Percentiles rank a stretch among this genome's conserved stretches.
Evolutionary conservation across 2,329 filamentous ascomycete genomes (phyloP).

Genomic region (Cryphonectria radicalis): DNA sequence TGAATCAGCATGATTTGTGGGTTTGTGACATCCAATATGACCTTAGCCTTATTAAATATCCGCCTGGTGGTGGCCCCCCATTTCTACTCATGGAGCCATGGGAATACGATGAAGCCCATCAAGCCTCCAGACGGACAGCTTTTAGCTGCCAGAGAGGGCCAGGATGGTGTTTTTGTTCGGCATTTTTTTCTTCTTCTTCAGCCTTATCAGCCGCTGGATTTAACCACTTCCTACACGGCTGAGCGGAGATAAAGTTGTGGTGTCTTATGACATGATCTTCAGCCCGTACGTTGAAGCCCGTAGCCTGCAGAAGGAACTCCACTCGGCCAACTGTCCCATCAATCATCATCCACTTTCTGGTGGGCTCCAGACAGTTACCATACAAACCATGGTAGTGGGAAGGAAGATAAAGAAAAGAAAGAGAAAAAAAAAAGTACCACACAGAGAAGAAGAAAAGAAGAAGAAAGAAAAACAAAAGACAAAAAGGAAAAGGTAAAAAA

Average conservation of each 20-base stretch:
- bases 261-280: slow-evolving; percentile 11
- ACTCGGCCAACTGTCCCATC: neutral
- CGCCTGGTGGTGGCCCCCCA: neutral
- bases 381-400: neutral
- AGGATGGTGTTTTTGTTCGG: neutral
- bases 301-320: slow-evolving; percentile 4
- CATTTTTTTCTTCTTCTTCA: neutral
- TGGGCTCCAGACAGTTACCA: neutral
- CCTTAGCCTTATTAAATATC: neutral
- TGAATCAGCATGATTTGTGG: slow-evolving; percentile 14
- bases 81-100: neutral
- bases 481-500: too few relatives aligned
- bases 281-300: slow-evolving; percentile 20
- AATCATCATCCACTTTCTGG: neutral
- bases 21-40: neutral
- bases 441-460: neutral
- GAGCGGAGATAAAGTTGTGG: neutral
- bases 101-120: neutral
- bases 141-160: neutral
- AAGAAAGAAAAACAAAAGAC: too few relatives aligned
- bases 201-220: slow-evolving; percentile 11
- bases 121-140: neutral
- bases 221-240: neutral
- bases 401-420: neutral
- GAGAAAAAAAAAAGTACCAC: neutral